phyloP scores from a whole-genome alignment of 2,329 filamentous ascomycete genomes.

The Xylaria polymorpha region DNA sequence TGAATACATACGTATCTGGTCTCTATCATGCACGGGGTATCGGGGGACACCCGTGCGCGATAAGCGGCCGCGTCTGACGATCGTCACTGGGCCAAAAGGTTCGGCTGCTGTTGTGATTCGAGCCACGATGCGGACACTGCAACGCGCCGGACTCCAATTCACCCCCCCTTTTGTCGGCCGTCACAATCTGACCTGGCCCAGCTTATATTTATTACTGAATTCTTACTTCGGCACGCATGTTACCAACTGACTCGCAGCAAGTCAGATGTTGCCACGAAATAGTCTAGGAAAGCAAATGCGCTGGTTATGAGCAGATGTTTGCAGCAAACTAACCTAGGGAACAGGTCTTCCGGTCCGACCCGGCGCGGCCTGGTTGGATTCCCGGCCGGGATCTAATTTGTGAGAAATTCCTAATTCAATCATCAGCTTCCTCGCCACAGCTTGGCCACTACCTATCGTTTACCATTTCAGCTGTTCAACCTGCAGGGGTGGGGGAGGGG shows the following conservation, averaged over 20 bases:
- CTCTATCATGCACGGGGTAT: conserved; percentile 7
- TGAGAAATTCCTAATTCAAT: conserved; percentile 5
- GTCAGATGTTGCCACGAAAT: conserved; percentile 32
- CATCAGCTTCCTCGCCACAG: background rate
- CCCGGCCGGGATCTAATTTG: background rate
- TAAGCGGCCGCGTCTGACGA: conserved; percentile 27
- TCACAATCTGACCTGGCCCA: conserved; percentile 3
- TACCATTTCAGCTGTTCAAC: conserved; percentile 4
- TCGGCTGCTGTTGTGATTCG: conserved; percentile 33
- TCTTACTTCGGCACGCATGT: background rate
- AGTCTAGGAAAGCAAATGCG: conserved; percentile 4
- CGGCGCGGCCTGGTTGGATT: conserved; percentile 11
- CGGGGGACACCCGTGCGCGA: conserved; percentile 11
- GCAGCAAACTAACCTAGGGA: conserved; percentile 8
- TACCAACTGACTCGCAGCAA: conserved; percentile 24
- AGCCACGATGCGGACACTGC: conserved; percentile 33
- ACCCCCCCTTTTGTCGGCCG: conserved; percentile 9
- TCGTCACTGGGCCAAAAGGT: conserved; percentile 16
- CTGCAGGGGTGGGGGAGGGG: conserved; percentile 5
- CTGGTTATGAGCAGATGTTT: conserved; percentile 30
- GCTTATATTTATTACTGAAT: background rate
- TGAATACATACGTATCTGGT: background rate
- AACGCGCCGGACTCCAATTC: conserved; percentile 12
- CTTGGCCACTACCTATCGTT: conserved; percentile 5
- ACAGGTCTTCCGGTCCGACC: conserved; percentile 18